Conservation (phyloP, 208 protist genomes). For the Histomonas meleagridis region DNA sequence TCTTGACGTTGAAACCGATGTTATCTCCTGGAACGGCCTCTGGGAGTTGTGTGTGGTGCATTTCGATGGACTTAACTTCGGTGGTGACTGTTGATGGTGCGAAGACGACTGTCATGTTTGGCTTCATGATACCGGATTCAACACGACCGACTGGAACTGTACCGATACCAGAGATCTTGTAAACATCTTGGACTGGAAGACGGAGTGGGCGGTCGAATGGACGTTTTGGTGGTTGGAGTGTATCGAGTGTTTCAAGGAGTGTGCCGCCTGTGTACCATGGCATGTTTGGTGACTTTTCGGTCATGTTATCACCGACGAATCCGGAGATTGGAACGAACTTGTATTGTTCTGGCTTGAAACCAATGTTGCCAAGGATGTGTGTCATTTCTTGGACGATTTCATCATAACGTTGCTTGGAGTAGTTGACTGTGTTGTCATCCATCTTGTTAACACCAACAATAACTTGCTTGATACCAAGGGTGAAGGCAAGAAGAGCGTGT, state of each 20-base stretch:
- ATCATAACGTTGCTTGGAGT: neutral
- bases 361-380: slow-evolving; percentile 1
- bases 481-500: slow-evolving; percentile 22
- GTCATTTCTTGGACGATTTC: slow-evolving; percentile 10
- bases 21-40: slow-evolving; percentile 65
- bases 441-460: slow-evolving; percentile 26
- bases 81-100: slow-evolving; percentile 48
- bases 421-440: neutral
- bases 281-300: slow-evolving; percentile 41
- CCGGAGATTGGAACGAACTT: neutral
- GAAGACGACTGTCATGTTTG: slow-evolving; percentile 52
- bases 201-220: slow-evolving; percentile 43
- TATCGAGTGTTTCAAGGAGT: slow-evolving; percentile 40
- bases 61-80: slow-evolving; percentile 69
- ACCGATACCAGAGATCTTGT: slow-evolving; percentile 52
- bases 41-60: slow-evolving; percentile 65
- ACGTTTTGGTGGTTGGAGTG: neutral
- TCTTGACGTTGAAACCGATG: slow-evolving; percentile 56
- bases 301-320: slow-evolving; percentile 38
- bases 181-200: slow-evolving; percentile 39
- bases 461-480: neutral
- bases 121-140: slow-evolving; percentile 53
- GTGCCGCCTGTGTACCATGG: slow-evolving; percentile 30
- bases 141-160: slow-evolving; percentile 44
- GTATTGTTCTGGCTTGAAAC: slow-evolving; percentile 2